Evolutionary conservation across 2,329 filamentous ascomycete species (phyloP), one percentile per base, ranked within the genome.

Genomic region (Zymoseptoria tritici): DNA sequence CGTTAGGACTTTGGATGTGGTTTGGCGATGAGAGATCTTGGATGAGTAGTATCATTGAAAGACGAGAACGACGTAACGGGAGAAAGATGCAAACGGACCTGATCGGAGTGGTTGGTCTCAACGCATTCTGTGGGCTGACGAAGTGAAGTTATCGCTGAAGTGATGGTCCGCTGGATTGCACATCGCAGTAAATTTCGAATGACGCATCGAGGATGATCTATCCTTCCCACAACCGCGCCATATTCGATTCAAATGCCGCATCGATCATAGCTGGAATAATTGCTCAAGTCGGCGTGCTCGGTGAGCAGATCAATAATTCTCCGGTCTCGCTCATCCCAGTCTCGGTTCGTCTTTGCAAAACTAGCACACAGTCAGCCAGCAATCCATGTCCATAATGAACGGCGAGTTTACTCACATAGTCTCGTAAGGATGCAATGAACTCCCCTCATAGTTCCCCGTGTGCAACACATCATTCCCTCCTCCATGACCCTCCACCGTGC

Each of bases 201-300:
- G 4, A 22, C 4, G 21, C 21, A 22, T 22, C 21, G 21, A 22
- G 21, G 21, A 22, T 22, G 21, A 22, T 22, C 21, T 22, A 22
- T 42, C 36, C 4, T 42, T 16, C 36, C 3, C 11, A 5, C 11
- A 3, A 42, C n/a, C 2, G 11, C 36, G 4, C 36, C 36, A 16
- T 42, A 1, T 3, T 42, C 11, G 11, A 16, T 16, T 42, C 36
- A 46, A 6, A n/a, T 11, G 13, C 36, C 49, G 19, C 58, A 60
- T 21, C 55, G 55, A 55, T 64, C 60, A 31, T 63, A 64, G 49
- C 62, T 64, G 19, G 62, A 64, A 51, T 64, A 64, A 1, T 46
- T 52, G 36, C 55, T 31, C 42, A 60, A 3, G 11, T 64, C 61
- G 3, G 56, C 62, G 52, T 62, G 60, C 49, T 64, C 59, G 13